Evolutionary conservation across 441 rosid species (phyloP).

Genomic region (Melastoma candidum): DNA sequence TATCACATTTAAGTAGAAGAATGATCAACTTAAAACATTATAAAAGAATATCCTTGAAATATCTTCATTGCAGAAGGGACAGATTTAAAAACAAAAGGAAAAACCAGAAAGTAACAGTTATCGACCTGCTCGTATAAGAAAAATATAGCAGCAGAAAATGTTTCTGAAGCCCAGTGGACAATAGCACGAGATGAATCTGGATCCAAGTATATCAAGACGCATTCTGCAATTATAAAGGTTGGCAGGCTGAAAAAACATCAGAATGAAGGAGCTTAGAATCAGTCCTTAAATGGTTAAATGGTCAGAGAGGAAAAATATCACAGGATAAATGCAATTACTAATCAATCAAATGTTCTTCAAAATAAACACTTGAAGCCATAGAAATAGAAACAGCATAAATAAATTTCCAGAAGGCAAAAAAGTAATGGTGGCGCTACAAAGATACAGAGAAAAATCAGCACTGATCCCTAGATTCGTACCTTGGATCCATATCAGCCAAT

Average conservation of each 20-base stretch:
- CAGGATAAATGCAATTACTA: too few species aligned
- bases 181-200: constrained; percentile 76
- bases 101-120: constrained; percentile 10
- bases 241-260: constrained; percentile 85
- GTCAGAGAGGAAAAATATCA: too few species aligned
- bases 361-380: background rate
- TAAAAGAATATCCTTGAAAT: too few species aligned
- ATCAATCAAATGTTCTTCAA: too few species aligned
- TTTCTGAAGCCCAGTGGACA: constrained; percentile 72
- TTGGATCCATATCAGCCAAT: constrained; percentile 72
- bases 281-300: background rate
- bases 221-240: constrained; percentile 97
- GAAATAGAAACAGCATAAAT: background rate
- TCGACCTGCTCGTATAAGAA: constrained; percentile 93
- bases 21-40: too few species aligned
- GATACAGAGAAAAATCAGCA: constrained; percentile 2
- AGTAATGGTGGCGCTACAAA: constrained; percentile 3
- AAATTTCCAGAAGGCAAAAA: background rate
- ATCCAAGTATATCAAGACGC: constrained; percentile 90
- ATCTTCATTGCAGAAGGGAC: background rate
- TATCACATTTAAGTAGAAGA: background rate
- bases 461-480: constrained; percentile 30
- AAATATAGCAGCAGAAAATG: constrained; percentile 66
- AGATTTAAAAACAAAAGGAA: background rate
- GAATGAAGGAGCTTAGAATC: constrained; percentile 26